Percentiles rank a stretch among this genome's conserved stretches.
These are phyloP conservation scores for Paramecium bursaria DNA, from an alignment of 73 alveolate species.

Conservation along the genomic window DNA sequence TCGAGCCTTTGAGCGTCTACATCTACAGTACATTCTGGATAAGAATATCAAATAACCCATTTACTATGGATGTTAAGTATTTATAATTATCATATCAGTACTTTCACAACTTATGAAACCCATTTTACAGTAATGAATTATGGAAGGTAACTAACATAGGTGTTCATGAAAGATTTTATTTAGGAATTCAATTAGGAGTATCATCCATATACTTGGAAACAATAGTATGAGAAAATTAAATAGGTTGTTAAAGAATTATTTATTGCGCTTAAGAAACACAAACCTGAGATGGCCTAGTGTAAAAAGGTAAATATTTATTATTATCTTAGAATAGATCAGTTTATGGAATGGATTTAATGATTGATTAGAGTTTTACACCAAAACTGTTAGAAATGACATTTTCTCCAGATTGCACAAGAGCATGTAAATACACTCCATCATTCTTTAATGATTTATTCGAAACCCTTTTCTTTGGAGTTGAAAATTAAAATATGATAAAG, in stretches of 20 bases:
- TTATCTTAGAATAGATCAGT: constrained; percentile 32
- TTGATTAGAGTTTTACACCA: constrained; percentile 79
- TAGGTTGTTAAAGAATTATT: constrained; percentile 53
- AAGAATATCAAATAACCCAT: constrained; percentile 88
- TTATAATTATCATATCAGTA: constrained; percentile 59
- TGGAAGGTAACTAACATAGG: constrained; percentile 76
- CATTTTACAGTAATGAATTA: constrained; percentile 97
- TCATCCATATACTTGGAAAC: constrained; percentile 40
- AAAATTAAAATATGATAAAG: constrained; percentile 27
- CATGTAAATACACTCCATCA: constrained; percentile 84
- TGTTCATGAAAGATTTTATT: constrained; percentile 73
- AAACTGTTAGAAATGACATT: constrained; percentile 87
- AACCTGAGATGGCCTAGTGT: constrained; percentile 61
- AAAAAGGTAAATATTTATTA: not conserved
- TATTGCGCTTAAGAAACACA: constrained; percentile 17
- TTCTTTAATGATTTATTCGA: constrained; percentile 85
- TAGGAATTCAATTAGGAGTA: constrained; percentile 71
- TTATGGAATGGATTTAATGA: constrained; percentile 94
- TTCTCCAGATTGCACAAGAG: constrained; percentile 92
- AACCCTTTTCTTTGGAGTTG: constrained; percentile 73
- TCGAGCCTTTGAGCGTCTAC: constrained; percentile 89
- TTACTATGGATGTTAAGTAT: constrained; percentile 67
- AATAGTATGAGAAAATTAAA: constrained; percentile 42
- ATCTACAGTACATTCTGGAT: constrained; percentile 92
- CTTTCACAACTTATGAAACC: constrained; percentile 88